A percentile compares a stretch with the other conserved stretches of the same genome.
Conservation (phyloP, 1,139 yeast species). For the Pichia norvegensis region DNA sequence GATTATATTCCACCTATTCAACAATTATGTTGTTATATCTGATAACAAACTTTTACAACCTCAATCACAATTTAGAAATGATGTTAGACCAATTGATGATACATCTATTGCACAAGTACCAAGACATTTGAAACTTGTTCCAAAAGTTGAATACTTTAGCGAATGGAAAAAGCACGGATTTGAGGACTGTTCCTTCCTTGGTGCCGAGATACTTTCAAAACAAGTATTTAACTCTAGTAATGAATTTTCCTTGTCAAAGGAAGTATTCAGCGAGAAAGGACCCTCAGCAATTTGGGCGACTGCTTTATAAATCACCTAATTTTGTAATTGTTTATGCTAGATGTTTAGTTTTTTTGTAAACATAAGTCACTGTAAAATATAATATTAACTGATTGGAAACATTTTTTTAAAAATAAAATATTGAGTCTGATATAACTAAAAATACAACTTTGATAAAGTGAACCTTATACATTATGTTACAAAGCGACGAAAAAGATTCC, state of each 20-base stretch:
- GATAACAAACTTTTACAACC: constrained; percentile 25
- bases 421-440: neutral
- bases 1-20: constrained; percentile 46
- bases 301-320: constrained; percentile 15
- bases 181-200: constrained; percentile 71
- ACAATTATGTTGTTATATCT: constrained; percentile 46
- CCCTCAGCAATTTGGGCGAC: constrained; percentile 58
- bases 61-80: constrained; percentile 25
- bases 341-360: neutral
- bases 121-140: constrained; percentile 55
- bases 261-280: constrained; percentile 71
- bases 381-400: too few relatives aligned
- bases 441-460: neutral
- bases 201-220: constrained; percentile 82
- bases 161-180: constrained; percentile 86
- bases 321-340: neutral
- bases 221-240: constrained; percentile 60
- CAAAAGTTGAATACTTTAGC: constrained; percentile 85
- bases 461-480: neutral
- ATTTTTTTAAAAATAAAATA: too few relatives aligned
- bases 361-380: neutral
- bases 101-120: constrained; percentile 55
- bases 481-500: neutral
- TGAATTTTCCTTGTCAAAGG: constrained; percentile 64
- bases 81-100: constrained; percentile 23